Base-by-base conservation (phyloP, 2,329 filamentous ascomycete species). In the Trichophyton schoenleinii region DNA sequence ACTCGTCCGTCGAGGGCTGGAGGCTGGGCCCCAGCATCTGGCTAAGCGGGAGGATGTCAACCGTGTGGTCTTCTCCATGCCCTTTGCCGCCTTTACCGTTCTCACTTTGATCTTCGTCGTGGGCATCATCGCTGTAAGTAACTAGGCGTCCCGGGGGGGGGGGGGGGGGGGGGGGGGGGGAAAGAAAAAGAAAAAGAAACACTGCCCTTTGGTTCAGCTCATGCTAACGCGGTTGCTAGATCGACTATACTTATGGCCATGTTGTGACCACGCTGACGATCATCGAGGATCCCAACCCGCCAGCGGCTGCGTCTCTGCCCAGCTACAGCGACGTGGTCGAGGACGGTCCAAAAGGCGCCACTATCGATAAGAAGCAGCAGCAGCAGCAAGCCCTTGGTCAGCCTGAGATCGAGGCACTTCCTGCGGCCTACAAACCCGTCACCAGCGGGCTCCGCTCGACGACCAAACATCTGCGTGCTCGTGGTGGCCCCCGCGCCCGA, bases 401-500 rank as follows among this genome's bases (percentile, higher is more conserved):
- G 8, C 69, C 72, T 5, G 71, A 80, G 57, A 63, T 70, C 49
- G 71, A 72, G 66, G 75, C 68, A 78, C 62, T 73, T 74, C 28
- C 31, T 55, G 64, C 80, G 61, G 73, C 80, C 64, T 75, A 79
- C 66, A 78, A 80, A 70, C 84, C 83, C 60, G 80, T 87, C 68
- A 88, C 86, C 41, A 77, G 79, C 60, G 82, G 77, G 65, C 80
- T 88, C 68, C 78, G 80, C 63, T 76, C 75, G 8, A 82, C 84
- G 2, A 72, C 86, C 63, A 74, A 73, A 59, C 85, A 87, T 63
- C 79, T 96, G 52, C 78, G 79, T 65, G 76, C 81, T 55, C 76
- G 83, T 65, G 85, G 80, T 63, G 89, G 90, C 64, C 81, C 81
- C 74, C 77, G 77, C 63, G 81, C 87, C 62, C 79, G 82, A 68